phyloP scores from a whole-genome alignment of 1,139 yeast species.

The Scheffersomyces parashehatae region DNA sequence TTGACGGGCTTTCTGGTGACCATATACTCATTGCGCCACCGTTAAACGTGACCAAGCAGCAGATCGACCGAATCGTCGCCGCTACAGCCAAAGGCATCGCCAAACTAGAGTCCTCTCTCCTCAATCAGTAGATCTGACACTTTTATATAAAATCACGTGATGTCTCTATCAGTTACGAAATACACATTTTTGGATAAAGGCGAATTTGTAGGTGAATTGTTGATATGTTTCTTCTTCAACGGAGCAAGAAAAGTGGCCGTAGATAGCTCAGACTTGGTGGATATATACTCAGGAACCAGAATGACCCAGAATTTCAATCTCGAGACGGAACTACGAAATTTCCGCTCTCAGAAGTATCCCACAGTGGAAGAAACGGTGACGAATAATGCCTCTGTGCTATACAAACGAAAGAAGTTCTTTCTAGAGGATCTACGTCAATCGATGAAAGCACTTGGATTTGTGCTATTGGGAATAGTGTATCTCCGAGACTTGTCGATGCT shows the following conservation, averaged over 20 bases:
- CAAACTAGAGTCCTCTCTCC: no score
- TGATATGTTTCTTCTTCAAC: no score
- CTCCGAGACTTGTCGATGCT: conserved; percentile 38
- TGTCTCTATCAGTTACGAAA: no score
- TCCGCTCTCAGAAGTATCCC: conserved; percentile 34
- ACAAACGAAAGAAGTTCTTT: conserved; percentile 42
- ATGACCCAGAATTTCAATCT: conserved; percentile 10
- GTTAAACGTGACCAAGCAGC: conserved; percentile 1
- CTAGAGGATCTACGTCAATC: conserved; percentile 34
- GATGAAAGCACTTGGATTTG: conserved; percentile 28
- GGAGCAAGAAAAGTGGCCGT: no score
- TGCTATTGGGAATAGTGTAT: conserved; percentile 33
- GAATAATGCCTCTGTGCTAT: conserved; percentile 37
- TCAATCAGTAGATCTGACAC: no score
- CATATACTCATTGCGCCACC: conserved; percentile 9
- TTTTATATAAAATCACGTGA: no score
- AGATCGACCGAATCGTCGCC: neutral
- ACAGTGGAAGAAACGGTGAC: conserved; percentile 36
- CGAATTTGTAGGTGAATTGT: no score
- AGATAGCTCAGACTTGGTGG: no score
- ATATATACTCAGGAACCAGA: neutral
- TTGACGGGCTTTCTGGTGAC: conserved; percentile 7
- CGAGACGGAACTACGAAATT: conserved; percentile 27
- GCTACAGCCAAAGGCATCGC: neutral
- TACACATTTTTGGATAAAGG: no score